Evolutionary conservation across 495 filamentous ascomycete species (phyloP), one percentile per base, ranked within the genome.

Genomic region (Penicillium crystallinum): DNA sequence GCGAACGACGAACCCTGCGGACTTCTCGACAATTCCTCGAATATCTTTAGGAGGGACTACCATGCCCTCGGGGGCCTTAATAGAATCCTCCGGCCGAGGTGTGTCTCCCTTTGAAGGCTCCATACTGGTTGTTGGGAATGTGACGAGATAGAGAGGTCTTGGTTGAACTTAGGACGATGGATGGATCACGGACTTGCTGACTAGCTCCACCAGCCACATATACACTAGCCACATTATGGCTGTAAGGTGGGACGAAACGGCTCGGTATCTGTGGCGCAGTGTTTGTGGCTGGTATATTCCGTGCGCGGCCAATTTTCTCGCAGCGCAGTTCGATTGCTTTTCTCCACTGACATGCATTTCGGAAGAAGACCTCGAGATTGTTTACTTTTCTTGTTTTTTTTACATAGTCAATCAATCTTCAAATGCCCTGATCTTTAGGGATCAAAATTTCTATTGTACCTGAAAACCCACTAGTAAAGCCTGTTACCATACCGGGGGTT

Each of bases 1-100:
- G 85, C 69, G 85, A 61, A 84, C 85, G 36, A 96, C 90, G 65
- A 92, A 96, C 17, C 91, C 91, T 29, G 92, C 91, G n/a, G 92
- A 96, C 72, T 95, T 97, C 68, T 97, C 92, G 59, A 96, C 84
- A 56, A 92, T 86, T 2, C 76, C 79, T 78, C 84, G 78, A 65
- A 93, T 88, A 66, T 90, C 87, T 65, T 81, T 84, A 0, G 91
- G 91, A 27, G 91, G 91, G 47, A 96, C 76, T 31, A 96, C 87
- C 47, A 93, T 76, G 53, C 90, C 92, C 43, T 83, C 76, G 4
- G 91, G 91, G 22, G 90, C 82, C 68, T 90, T 90, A 68, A 80
- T 81, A 51, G 78, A 68, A 46, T 81, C 78, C 52, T 84, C 82
- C 17, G 66, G 59, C 14, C 74, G 55, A 10, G 71, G 64, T 21